A percentile compares a stretch with the other conserved stretches of the same genome.
These are phyloP conservation scores for Talaromyces ruber DNA, from an alignment of 495 filamentous ascomycete genomes.

Conservation along the genomic window DNA sequence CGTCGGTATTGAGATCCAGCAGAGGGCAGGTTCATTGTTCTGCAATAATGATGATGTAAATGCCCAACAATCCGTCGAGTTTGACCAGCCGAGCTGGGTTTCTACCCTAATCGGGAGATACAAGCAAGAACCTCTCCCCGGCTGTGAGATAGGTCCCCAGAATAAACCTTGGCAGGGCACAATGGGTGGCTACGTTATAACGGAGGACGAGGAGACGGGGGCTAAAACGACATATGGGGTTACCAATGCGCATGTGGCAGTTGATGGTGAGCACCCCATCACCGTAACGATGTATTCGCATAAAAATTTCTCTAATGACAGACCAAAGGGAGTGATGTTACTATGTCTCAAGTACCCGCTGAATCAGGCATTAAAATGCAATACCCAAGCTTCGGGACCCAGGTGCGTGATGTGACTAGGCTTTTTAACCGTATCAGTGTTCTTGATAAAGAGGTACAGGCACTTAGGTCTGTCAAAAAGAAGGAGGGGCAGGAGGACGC, in stretches of 20 bases:
- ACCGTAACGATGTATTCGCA: not conserved
- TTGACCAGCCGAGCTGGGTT: not conserved
- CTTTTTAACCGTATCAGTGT: not conserved
- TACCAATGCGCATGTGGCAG: conserved; percentile 3
- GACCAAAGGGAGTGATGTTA: not conserved
- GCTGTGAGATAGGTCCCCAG: not conserved
- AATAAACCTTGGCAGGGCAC: not conserved
- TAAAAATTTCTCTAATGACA: not conserved
- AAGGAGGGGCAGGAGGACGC: no score
- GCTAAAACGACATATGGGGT: not conserved
- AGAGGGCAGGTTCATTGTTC: conserved; percentile 2
- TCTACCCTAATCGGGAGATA: not conserved
- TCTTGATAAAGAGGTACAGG: not conserved
- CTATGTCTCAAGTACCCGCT: not conserved
- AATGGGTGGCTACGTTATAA: conserved; percentile 5
- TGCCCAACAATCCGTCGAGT: not conserved
- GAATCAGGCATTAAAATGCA: not conserved
- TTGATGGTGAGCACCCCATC: not conserved
- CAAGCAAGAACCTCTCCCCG: not conserved
- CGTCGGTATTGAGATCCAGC: conserved; percentile 1
- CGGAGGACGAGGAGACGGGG: not conserved
- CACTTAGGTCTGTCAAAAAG: not conserved
- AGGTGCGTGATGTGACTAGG: not conserved
- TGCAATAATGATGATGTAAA: not conserved
- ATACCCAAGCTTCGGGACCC: not conserved